Evolutionary conservation across 495 filamentous ascomycete genomes (phyloP), one percentile per base, ranked within the genome.

Genomic region (Podospora pseudocomata): DNA sequence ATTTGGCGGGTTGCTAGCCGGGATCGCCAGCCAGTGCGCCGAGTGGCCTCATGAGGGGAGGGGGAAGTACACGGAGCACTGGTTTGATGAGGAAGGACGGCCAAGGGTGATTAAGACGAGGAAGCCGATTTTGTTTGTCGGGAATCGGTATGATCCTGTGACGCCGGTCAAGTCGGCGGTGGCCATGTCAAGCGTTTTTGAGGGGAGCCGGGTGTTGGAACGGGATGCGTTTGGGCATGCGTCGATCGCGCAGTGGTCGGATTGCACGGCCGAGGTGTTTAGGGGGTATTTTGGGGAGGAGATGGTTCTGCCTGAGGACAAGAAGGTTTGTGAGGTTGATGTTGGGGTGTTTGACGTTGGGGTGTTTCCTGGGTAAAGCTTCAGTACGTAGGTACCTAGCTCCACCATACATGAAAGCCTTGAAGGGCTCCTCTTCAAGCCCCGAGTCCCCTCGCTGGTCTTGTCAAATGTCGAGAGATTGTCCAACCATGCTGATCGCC

Each of bases 131-230:
- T 70, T 87, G 7, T 72, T 85, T 23, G 76, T 84, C 19, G 78
- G 80, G 1, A 85, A 82, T 65, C 78, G 73, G 0, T 69, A 70
- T 6, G 84, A 85, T 64, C 73, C 77, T 0, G 71, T 77, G 34
- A 85, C 84, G 0, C 80, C 84, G 16, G 66, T 85, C 9, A 66
- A 67, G 13, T 80, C 76, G 7, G 87, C 86, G 1, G 76, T 78
- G 54, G 84, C 85, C 63, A 81, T 86, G 73, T 84, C 82, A 32
- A 64, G 71, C 1, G 77, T 73, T 0, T 87, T 89, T 60, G 78
- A 84, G 30, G 84, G 82, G 1, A 88, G 86, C 15, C 79, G 77
- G 6, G 67, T 88, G 11, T 75, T 88, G 16, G 76, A 83, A 68
- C 56, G 65, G 16, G 7, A 39, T 20, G 67, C 57, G 4, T 65